Base-by-base conservation (phyloP, 352 stramenopile genomes). In the Phytophthora crassamura region DNA sequence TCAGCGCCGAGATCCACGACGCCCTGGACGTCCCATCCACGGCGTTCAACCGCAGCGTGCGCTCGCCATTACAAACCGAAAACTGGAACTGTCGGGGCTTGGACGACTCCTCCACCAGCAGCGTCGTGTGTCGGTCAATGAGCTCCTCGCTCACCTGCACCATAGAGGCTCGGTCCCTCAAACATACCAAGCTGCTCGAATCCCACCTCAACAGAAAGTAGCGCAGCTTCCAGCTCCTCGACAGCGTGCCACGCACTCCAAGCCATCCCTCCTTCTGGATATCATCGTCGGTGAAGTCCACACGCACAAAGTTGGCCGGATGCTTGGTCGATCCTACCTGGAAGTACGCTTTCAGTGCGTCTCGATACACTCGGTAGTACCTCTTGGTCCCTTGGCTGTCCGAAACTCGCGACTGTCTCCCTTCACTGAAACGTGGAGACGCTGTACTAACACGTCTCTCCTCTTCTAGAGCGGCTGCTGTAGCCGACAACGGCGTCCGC, bases 71-170 rank as follows among this genome's bases (percentile, higher is more conserved):
- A 30, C 91, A 86, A 25, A 96, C 70, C 10, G 88, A 82, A 39
- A 96, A 96, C 64, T 90, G 86, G 56, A 91, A 93, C 61, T 96
- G 86, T 15, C 88, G 67, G 7, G 68, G 78, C 34, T 90, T 91
- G 5, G 69, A 46, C 16, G 79, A 76, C n/a, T 86, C 78, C 55
- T 94, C 84, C 8, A 78, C 61, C 9, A 87, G 33, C 30, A 92
- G 60, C 14, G 88, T 89, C 45, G 88, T 96, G 47, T 93, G 81
- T n/a, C 72, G 67, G 46, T 91, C 84, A 62, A 96, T 93, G 0
- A 80, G 59, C 20, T 86, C 82, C 38, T 94, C 84, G 18, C 64
- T 79, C 12, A 91, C 64, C 45, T 89, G 77, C 14, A 96, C 74
- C 49, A 94, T 82, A 15, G 83, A 93, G 40, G 80, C 73, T 8